Percentiles rank a stretch among this genome's conserved stretches.
Conservation (phyloP, 2,329 filamentous ascomycete species). For the Bipolaris sorokiniana region DNA sequence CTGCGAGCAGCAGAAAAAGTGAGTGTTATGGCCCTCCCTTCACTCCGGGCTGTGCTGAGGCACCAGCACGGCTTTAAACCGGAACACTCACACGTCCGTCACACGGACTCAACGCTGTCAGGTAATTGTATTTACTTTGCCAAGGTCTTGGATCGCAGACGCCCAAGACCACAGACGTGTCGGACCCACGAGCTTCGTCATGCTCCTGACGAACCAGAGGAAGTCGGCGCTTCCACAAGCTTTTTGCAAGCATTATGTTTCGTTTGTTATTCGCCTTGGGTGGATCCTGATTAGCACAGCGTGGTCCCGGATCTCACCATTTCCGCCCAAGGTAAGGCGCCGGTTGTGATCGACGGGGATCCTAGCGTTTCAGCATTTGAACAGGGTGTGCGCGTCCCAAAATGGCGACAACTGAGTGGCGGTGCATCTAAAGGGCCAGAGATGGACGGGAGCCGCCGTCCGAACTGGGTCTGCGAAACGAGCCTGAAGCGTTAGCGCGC, state of each 20-base stretch:
- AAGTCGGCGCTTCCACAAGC: slow-evolving; percentile 11
- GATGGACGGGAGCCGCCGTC: slow-evolving; percentile 14
- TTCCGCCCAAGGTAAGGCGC: slow-evolving; percentile 6
- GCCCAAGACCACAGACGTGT: slow-evolving; percentile 21
- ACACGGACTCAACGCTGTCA: background rate
- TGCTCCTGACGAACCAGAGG: slow-evolving; percentile 8
- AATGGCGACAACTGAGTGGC: slow-evolving; percentile 2
- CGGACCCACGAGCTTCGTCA: slow-evolving; percentile 21
- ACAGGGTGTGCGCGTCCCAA: slow-evolving; percentile 4
- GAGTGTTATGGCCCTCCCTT: background rate
- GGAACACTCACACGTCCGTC: slow-evolving; percentile 3
- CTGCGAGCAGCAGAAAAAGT: background rate
- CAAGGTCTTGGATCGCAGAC: background rate
- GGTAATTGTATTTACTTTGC: slow-evolving; percentile 5
- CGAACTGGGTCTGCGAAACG: slow-evolving; percentile 19
- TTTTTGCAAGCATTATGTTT: slow-evolving; percentile 25
- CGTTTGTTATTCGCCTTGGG: background rate
- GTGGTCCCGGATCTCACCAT: slow-evolving; percentile 6
- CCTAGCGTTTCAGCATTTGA: slow-evolving; percentile 13
- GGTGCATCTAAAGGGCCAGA: background rate
- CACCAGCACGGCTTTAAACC: slow-evolving; percentile 3
- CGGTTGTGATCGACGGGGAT: background rate
- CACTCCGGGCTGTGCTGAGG: background rate
- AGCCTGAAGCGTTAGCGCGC: slow-evolving; percentile 13
- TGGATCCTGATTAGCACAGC: background rate